phyloP scores from a whole-genome alignment of 2,329 filamentous ascomycete species.

The Podosphaera fusca region DNA sequence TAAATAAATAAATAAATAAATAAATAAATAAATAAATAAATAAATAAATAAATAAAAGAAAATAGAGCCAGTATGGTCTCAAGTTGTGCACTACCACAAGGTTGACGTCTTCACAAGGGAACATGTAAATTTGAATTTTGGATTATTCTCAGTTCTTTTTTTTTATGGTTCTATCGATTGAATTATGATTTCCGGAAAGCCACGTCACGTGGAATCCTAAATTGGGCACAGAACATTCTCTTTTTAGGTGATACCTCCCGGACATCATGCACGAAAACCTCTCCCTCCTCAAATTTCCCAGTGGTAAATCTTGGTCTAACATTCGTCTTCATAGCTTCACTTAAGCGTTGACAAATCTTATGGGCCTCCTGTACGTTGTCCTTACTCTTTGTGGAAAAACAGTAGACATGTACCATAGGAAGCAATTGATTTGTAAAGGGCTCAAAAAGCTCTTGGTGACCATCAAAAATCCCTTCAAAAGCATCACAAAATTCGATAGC shows the following conservation, averaged over 20 bases:
- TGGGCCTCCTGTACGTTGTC: slow-evolving; percentile 38
- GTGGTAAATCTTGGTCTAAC: slow-evolving; percentile 15
- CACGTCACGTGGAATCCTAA: slow-evolving; percentile 60
- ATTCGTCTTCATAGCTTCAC: slow-evolving; percentile 23
- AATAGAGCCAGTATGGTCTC: too few species aligned
- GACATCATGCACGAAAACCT: slow-evolving; percentile 42
- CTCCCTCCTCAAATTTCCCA: slow-evolving; percentile 20
- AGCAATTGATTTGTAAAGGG: slow-evolving; percentile 35
- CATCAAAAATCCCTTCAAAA: slow-evolving; percentile 65
- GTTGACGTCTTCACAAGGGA: too few species aligned
- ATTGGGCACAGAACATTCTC: slow-evolving; percentile 89
- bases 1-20: too few species aligned
- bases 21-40: too few species aligned
- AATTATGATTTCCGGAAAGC: slow-evolving; percentile 31
- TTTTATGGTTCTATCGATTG: too few species aligned
- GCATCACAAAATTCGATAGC: slow-evolving; percentile 58
- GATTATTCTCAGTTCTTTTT: too few species aligned
- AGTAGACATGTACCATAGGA: slow-evolving; percentile 82
- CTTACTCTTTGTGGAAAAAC: slow-evolving; percentile 66
- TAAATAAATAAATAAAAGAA: too few species aligned
- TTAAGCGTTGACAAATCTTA: slow-evolving; percentile 44
- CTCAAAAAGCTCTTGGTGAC: slow-evolving; percentile 39
- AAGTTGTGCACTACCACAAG: too few species aligned
- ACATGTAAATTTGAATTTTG: too few species aligned
- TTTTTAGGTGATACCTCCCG: slow-evolving; percentile 82